Base-by-base conservation (phyloP, 192 early-diverging fungal species). In the Ambispora gerdemannii region DNA sequence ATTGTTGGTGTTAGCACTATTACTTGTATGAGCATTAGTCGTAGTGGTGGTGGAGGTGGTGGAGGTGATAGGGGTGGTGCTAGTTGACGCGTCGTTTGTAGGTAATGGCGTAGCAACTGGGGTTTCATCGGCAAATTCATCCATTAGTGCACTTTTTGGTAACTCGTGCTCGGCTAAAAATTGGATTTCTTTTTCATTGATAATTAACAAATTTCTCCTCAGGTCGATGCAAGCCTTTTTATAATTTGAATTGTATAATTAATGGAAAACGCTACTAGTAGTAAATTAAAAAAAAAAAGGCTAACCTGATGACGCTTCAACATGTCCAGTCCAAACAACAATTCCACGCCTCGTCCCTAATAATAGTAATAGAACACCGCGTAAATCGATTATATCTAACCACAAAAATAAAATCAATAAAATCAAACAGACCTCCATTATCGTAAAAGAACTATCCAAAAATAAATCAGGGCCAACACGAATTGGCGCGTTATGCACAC, bases 321-420 rank as follows among this genome's bases (percentile, higher is more conserved):
- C 93, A 98, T 97, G 60, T 99, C 97, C 63, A 99, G 75, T 0
- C 96, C 97, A 78, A 99, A 94, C 32, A 99, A 77, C 33, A 99
- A 64, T 62, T 94, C 94, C 6, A 93, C 88, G 17, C 91, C 91
- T 34, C 91, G 92, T 10, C 91, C 92, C 80, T 35, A 31, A 7
- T 32, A 11, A 59, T 58, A 22, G n/a, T n/a, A n/a, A n/a, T n/a
- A n/a, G n/a, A n/a, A n/a, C n/a, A n/a, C n/a, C n/a, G n/a, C n/a
- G n/a, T n/a, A n/a, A n/a, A n/a, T n/a, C n/a, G n/a, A n/a, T n/a
- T n/a, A n/a, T n/a, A 82, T 27, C 62, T 28, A 52, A 15, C 8
- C 13, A 22, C n/a, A 38, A n/a, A 65, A 52, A 73, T 43, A 20
- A 35, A 53, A 25, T 50, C n/a, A 32, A 47, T 35, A 28, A 71